Evolutionary conservation across 495 filamentous ascomycete species (phyloP).

Genomic region (Penicillium taxi): DNA sequence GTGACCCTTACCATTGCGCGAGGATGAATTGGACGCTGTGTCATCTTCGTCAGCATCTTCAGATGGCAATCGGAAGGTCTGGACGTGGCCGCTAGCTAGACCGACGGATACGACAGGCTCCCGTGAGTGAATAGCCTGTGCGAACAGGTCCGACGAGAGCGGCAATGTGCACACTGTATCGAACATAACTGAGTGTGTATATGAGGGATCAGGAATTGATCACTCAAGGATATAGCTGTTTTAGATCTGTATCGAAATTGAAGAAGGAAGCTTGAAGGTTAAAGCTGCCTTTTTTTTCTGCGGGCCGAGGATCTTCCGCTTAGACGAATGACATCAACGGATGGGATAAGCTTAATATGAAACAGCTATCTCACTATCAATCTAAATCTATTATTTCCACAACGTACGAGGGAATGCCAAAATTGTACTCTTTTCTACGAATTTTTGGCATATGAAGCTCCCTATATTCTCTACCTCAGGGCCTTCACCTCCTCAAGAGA

Average conservation of each 20-base stretch:
- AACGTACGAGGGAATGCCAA: background rate
- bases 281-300: constrained; percentile 4
- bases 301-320: constrained; percentile 5
- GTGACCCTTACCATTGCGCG: constrained; percentile 54
- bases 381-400: background rate
- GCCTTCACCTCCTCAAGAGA: too few species aligned
- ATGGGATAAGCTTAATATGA: background rate
- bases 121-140: constrained; percentile 76
- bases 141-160: constrained; percentile 78
- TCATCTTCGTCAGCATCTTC: constrained; percentile 38
- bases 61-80: constrained; percentile 71
- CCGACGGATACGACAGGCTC: constrained; percentile 80
- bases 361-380: background rate
- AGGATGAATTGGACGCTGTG: constrained; percentile 35
- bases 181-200: constrained; percentile 45
- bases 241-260: constrained; percentile 4
- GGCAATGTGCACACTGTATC: constrained; percentile 87
- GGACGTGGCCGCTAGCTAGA: constrained; percentile 75
- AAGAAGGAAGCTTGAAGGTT: constrained; percentile 11
- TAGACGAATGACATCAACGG: constrained; percentile 2
- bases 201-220: background rate
- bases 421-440: too few species aligned
- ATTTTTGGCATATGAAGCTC: too few species aligned
- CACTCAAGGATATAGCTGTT: constrained; percentile 14
- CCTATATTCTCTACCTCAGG: too few species aligned